Evolutionary conservation across 1,284 basidiomycete species (phyloP).

Genomic region (Malassezia arunalokei): DNA sequence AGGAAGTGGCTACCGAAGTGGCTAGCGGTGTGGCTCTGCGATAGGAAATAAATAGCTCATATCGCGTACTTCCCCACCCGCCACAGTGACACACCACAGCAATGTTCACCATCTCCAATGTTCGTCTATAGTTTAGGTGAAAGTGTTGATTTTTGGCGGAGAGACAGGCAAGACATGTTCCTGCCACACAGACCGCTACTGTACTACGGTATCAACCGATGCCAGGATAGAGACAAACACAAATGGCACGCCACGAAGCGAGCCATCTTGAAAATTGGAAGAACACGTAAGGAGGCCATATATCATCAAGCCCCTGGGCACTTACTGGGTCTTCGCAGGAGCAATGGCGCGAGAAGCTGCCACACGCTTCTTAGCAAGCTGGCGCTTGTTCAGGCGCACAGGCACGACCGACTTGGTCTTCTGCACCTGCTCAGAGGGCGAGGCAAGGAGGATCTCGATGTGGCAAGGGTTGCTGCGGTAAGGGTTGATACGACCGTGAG

Average conservation of each 20-base stretch:
- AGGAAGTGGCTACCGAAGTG: not conserved
- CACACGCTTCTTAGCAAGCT: constrained; percentile 41
- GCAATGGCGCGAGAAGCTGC: constrained; percentile 26
- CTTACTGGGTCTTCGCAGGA: not conserved
- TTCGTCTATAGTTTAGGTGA: too few relatives aligned
- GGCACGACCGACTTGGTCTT: constrained; percentile 31
- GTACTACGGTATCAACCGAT: constrained; percentile 16
- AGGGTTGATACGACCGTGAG: constrained; percentile 67
- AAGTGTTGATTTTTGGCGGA: constrained; percentile 2
- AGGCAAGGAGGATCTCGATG: constrained; percentile 57
- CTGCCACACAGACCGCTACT: constrained; percentile 9
- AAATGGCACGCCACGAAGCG: not conserved
- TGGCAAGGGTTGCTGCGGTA: constrained; percentile 79
- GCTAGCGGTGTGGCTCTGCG: too few relatives aligned
- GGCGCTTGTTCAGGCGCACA: constrained; percentile 41
- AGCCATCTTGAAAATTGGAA: not conserved
- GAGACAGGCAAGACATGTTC: not conserved
- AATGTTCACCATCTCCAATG: too few relatives aligned
- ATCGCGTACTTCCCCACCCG: too few relatives aligned
- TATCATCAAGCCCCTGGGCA: not conserved
- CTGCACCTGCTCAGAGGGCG: constrained; percentile 40
- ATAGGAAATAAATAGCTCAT: too few relatives aligned
- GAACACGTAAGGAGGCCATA: not conserved
- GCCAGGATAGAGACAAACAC: not conserved
- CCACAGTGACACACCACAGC: too few relatives aligned